Evolutionary conservation across 2,329 filamentous ascomycete species (phyloP).

Genomic region (Neurospora crassa): DNA sequence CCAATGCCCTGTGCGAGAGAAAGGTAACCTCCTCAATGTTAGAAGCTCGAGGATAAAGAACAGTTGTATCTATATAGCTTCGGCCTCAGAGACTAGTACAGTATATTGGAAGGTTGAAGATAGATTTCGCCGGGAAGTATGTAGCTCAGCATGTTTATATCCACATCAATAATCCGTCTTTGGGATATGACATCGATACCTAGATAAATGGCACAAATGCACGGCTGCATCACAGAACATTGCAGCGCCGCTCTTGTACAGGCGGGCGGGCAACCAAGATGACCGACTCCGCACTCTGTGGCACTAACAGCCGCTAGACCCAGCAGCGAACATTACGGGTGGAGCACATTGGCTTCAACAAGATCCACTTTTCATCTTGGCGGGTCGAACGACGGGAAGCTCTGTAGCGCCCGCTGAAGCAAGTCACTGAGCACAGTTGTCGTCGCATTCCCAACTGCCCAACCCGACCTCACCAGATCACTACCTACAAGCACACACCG

Average conservation of each 20-base stretch:
- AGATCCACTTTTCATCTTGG: not conserved
- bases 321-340: not conserved
- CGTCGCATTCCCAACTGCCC: constrained; percentile 13
- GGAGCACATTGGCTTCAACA: not conserved
- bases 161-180: not conserved
- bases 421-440: constrained; percentile 5
- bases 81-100: not conserved
- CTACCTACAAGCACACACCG: not conserved
- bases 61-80: not conserved
- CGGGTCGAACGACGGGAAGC: not conserved
- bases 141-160: not conserved
- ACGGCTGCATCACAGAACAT: not conserved
- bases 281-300: not conserved
- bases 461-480: constrained; percentile 6
- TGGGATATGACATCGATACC: not conserved
- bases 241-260: not conserved
- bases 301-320: not conserved
- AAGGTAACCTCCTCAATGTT: no score
- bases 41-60: not conserved
- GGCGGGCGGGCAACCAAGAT: not conserved
- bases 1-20: no score
- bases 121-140: no score
- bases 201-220: not conserved
- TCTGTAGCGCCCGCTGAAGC: not conserved
- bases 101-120: no score